Evolutionary conservation across 169 alveolate species (phyloP).

Genomic region (Babesia sp.): DNA sequence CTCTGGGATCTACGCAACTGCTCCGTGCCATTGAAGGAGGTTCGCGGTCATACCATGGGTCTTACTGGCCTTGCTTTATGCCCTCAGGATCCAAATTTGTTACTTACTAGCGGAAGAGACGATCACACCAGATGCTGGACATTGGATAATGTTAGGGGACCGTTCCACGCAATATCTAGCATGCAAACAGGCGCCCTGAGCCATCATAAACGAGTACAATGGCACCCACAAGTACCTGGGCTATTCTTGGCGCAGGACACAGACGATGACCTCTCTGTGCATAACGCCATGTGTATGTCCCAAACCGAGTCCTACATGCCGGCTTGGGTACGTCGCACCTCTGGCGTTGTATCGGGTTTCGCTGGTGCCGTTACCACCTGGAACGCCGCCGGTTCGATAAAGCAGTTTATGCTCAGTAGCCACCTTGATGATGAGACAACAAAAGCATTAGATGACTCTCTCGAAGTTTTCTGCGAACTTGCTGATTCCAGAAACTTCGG

Average conservation of each 20-base stretch:
- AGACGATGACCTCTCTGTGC: constrained; percentile 51
- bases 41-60: constrained; percentile 77
- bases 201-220: constrained; percentile 53
- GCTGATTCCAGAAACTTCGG: constrained; percentile 22
- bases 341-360: constrained; percentile 56
- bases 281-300: constrained; percentile 25
- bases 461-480: constrained; percentile 41
- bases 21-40: constrained; percentile 80
- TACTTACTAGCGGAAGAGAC: constrained; percentile 81
- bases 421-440: constrained; percentile 39
- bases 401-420: constrained; percentile 29
- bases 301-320: constrained; percentile 49
- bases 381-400: constrained; percentile 38
- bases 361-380: constrained; percentile 53
- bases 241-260: constrained; percentile 54
- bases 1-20: constrained; percentile 85
- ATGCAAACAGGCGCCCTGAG: constrained; percentile 65
- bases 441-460: constrained; percentile 29
- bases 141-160: constrained; percentile 47
- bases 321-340: constrained; percentile 33
- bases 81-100: constrained; percentile 75
- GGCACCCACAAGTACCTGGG: constrained; percentile 67
- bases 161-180: constrained; percentile 39
- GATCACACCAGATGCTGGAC: constrained; percentile 79
- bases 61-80: constrained; percentile 76